Evolutionary conservation across 176 grass and related monocot genomes (phyloP).

Genomic region (Musa acuminata): DNA sequence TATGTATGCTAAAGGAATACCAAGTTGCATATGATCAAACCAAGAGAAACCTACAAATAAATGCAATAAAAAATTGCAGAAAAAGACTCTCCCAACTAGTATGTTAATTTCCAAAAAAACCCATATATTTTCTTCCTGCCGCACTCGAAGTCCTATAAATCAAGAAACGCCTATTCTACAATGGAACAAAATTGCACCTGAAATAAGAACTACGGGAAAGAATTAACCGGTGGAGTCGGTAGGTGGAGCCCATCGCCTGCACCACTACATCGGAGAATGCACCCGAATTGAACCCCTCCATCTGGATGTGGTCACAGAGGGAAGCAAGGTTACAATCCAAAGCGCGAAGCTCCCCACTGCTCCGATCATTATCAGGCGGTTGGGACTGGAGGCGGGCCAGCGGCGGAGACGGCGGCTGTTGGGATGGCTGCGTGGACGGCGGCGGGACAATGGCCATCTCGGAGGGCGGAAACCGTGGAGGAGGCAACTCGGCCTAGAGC

Average conservation of each 20-base stretch:
- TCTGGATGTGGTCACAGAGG: conserved; percentile 84
- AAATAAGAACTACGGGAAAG: conserved; percentile 96
- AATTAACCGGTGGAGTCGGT: conserved; percentile 86
- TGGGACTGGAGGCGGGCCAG: conserved; percentile 5
- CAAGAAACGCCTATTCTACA: background rate
- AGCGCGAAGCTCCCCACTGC: conserved; percentile 40
- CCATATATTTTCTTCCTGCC: background rate
- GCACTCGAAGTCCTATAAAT: background rate
- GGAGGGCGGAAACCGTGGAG: background rate
- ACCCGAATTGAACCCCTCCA: conserved; percentile 69
- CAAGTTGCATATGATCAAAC: too few species aligned
- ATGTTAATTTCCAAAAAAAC: too few species aligned
- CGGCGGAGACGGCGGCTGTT: background rate
- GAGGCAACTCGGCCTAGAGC: background rate
- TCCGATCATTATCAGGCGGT: conserved; percentile 22
- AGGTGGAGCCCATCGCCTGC: conserved; percentile 80
- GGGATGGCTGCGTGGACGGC: background rate
- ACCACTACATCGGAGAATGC: conserved; percentile 85
- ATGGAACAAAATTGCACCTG: conserved; percentile 35
- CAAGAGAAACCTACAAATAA: background rate
- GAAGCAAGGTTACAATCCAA: conserved; percentile 81
- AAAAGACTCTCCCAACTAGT: background rate
- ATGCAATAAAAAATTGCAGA: background rate
- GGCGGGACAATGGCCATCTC: conserved; percentile 5
- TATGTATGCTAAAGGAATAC: background rate